Base-by-base conservation (phyloP, 75 land plant genomes). In the Gnetum montanum region DNA sequence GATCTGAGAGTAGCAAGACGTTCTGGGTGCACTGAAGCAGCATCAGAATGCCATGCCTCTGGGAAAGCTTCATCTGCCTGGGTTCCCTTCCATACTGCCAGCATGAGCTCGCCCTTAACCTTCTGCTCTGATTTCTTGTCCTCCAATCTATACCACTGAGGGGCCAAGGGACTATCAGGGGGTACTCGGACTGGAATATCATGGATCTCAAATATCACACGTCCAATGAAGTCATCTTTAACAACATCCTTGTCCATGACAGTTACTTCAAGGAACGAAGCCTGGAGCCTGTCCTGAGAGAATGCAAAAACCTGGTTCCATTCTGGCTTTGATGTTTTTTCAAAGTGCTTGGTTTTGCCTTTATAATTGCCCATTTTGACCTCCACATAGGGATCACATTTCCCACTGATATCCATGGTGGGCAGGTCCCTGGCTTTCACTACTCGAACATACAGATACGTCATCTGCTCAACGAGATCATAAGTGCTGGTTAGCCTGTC, bases 11-110 rank as follows among this genome's bases (percentile, higher is more conserved):
- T 70, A 10, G 74, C 47, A 22, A 79, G 43, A 1, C 57, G 65
- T 10, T 73, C 77, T 5, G 47, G 13, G 8, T 69, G 38, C 12
- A 78, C 66, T 1, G 74, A 34, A 1, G 78, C 85, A 19, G 90
- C 72, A 67, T 87, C 92, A 10, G 88, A 83, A 33, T 83, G 92
- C 92, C 92, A 87, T 1, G 92, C 92, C 27, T 87, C 88, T 8
- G 87, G 71, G 45, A 87, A 73, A 8, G 74, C 82, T 41, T 79
- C 82, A 8, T 79, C 82, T 33, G 82, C 82, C 45, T 79, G 82
- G 16, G 87, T 83, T 19, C 92, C 92, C 65, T 62, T 66, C 92
- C 92, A 87, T 8, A 83, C 73, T 41, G 92, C 80, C 37, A 87
- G 51, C 92, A 87, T 87, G 5, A 87, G 49, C 50, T 87, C 92